These are phyloP conservation scores for Leptoxyphium fumago DNA, from an alignment of 2,329 filamentous ascomycete genomes.

Conservation along the genomic window DNA sequence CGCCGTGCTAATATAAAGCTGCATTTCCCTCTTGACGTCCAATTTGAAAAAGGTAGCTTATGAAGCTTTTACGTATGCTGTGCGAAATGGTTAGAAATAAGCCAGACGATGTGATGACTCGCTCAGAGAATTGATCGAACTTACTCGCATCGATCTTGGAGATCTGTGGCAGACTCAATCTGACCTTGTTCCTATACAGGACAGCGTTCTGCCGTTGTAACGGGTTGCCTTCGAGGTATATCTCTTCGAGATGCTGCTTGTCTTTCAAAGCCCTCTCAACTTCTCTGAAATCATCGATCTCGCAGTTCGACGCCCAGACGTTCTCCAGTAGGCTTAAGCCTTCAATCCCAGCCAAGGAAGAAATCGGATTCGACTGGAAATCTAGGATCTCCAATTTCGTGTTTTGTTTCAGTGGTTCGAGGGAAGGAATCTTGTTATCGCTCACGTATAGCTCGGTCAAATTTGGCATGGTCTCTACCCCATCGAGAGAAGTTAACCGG, in stretches of 20 bases:
- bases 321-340: constrained; percentile 64
- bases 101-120: neutral
- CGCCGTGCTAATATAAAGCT: too few relatives aligned
- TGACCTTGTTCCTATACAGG: constrained; percentile 86
- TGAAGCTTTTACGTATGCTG: constrained; percentile 12
- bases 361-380: constrained; percentile 75
- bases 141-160: constrained; percentile 94
- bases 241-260: constrained; percentile 68
- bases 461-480: constrained; percentile 55
- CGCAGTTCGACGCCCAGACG: constrained; percentile 87
- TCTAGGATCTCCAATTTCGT: constrained; percentile 63
- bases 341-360: constrained; percentile 57
- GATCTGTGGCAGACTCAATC: constrained; percentile 72
- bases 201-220: constrained; percentile 67
- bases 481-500: constrained; percentile 64
- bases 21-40: too few relatives aligned
- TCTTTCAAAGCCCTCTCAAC: constrained; percentile 64
- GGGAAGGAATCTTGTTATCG: constrained; percentile 72
- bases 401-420: constrained; percentile 47
- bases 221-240: constrained; percentile 94
- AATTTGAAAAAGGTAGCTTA: constrained; percentile 1
- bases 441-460: constrained; percentile 93
- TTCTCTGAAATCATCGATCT: constrained; percentile 64
- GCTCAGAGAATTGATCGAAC: constrained; percentile 26
- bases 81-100: neutral